Evolutionary conservation across 139 green algal genomes (phyloP), one percentile per base, ranked within the genome.

Genomic region (Ettlia oleoabundans): DNA sequence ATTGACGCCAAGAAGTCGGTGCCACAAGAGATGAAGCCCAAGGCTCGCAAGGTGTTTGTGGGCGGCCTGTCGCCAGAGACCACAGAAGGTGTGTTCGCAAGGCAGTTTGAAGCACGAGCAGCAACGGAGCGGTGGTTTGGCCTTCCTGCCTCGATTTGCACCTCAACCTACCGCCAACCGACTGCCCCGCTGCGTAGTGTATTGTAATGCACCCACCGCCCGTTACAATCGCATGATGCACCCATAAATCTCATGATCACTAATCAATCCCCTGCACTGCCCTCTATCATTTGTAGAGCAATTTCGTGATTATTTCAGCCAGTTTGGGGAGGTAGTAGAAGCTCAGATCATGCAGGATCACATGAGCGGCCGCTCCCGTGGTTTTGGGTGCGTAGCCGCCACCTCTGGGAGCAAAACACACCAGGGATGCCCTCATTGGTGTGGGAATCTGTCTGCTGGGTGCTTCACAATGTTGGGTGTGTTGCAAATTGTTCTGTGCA

Each of bases 281-380:
- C 18, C 51, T 30, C 71, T 9, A 24, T 32, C 37, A 9, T 33
- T 32, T 65, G 76, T 89, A 95, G 92, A 89, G 1, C 64, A 87
- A 1, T 93, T 97, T 69, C 84, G 76, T 33, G 77, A 85, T 35
- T 90, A 92, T 40, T 94, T 94, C 75, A 72, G 52, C 37, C 71
- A 84, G 63, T 94, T 86, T 87, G 90, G 90, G 22, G 51, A 67
- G 13, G 80, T 93, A 35, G 55, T 81, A n/a, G 90, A 94, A 41
- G 87, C 91, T 21, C 90, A 95, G 68, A 95, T 97, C 62, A 97
- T 97, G 94, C 78, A 93, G 37, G 94, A 97, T 80, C 91, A 96
- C 76, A 89, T 85, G 66, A 96, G 83, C 70, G 86, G 86, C 15
- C 85, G 94, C 6, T 94, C 92, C 5, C 62, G 94, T 3, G 94